Evolutionary conservation across 345 rosid genomes (phyloP), one percentile per base, ranked within the genome.

Genomic region (Hibiscus trionum): DNA sequence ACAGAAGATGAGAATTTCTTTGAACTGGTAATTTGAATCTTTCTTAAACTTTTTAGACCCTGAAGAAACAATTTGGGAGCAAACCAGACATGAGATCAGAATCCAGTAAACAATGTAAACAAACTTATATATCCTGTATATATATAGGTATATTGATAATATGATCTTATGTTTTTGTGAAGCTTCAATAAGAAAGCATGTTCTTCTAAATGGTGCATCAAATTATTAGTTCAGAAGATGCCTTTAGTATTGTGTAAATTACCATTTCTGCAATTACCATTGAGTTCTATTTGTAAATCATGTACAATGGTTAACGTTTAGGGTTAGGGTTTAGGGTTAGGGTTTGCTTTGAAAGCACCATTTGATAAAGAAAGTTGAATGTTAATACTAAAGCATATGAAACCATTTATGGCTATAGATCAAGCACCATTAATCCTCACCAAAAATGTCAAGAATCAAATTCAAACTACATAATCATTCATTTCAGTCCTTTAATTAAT

Each of bases 241-340:
- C 6, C 2, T 19, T 21, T 3, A 57, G 17, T n/a, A 63, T 63
- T n/a, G 26, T 64, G 15, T 16, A 52, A 42, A 52, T n/a, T 52
- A 16, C 4, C 65, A 29, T 57, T 56, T 57, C 31, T 57, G 65
- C 39, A 17, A 19, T 56, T 64, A 11, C 17, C 35, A 65, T 11
- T 21, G 55, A 44, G 35, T 65, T 19, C 31, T 44, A 21, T 4
- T 15, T 17, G 19, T 24, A 21, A 44, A 65, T 58, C 55, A 58
- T 58, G 53, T 21, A 21, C 33, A 4, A 29, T 19, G 26, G 56
- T 46, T 66, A 26, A 19, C 21, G 47, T 33, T 14, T 29, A 65
- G 55, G 69, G 21, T 44, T 66, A 67, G 58, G 71, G 59, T 67
- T 50, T 49, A 65, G 55, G 69, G 21, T 44, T 66, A 67, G 58